These are phyloP conservation scores for Pyrus hybrid DNA, from an alignment of 331 rosid species.

Conservation along the genomic window DNA sequence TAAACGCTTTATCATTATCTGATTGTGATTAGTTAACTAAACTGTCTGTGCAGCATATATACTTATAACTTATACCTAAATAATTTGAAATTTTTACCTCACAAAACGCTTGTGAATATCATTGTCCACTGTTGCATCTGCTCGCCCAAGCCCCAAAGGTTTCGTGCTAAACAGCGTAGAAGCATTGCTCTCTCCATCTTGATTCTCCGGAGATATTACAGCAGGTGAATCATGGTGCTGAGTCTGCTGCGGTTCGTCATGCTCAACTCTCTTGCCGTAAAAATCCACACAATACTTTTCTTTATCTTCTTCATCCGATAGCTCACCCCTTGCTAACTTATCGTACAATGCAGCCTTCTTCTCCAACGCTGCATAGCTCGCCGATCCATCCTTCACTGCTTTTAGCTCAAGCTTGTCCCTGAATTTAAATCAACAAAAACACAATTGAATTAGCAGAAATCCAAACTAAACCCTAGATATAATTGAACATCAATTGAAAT, in stretches of 20 bases:
- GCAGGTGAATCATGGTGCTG: slow-evolving; percentile 18
- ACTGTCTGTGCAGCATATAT: background rate
- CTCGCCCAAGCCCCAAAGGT: slow-evolving; percentile 46
- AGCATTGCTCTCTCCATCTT: slow-evolving; percentile 30
- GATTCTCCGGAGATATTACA: slow-evolving; percentile 27
- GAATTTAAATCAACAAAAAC: slow-evolving; percentile 6
- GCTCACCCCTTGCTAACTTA: slow-evolving; percentile 63
- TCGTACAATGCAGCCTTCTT: slow-evolving; percentile 71
- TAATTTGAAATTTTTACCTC: slow-evolving; percentile 34
- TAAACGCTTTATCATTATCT: background rate
- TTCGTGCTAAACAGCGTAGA: slow-evolving; percentile 36
- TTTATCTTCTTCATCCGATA: slow-evolving; percentile 74
- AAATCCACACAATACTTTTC: slow-evolving; percentile 92
- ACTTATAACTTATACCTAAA: background rate
- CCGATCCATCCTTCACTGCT: slow-evolving; percentile 74
- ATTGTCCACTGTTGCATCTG: slow-evolving; percentile 43
- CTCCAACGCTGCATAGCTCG: slow-evolving; percentile 73
- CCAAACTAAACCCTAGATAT: background rate
- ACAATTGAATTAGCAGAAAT: background rate
- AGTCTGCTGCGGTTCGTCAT: slow-evolving; percentile 37
- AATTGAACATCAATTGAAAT: background rate
- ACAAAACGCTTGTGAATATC: slow-evolving; percentile 70
- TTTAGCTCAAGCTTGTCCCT: slow-evolving; percentile 90
- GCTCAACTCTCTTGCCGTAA: slow-evolving; percentile 56
- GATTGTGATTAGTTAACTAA: background rate